These are phyloP conservation scores for Tylopilus rubrobrunneus DNA, from an alignment of 768 basidiomycete genomes.

Conservation along the genomic window DNA sequence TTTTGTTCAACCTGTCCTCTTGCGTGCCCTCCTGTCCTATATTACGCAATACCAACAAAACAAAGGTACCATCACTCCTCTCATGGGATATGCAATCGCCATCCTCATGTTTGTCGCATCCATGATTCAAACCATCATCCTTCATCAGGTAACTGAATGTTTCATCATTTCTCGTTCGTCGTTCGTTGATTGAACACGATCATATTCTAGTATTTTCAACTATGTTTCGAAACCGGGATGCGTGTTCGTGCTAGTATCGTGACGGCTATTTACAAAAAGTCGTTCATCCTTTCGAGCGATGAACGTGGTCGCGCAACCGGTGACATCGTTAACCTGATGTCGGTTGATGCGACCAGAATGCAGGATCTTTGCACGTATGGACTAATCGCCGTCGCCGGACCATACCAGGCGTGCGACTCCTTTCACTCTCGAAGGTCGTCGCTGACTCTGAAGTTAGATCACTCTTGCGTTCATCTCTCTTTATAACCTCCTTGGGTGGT, in stretches of 20 bases:
- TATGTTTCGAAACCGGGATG: too few species aligned
- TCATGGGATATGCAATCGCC: slow-evolving; percentile 30
- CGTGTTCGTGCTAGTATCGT: slow-evolving; percentile 58
- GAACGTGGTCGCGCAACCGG: too few species aligned
- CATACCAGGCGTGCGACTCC: slow-evolving; percentile 60
- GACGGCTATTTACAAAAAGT: slow-evolving; percentile 80
- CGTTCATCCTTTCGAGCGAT: slow-evolving; percentile 76
- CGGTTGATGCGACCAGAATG: slow-evolving; percentile 75
- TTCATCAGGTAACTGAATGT: slow-evolving; percentile 62
- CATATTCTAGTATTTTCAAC: too few species aligned
- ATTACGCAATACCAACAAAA: slow-evolving; percentile 72
- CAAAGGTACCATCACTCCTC: slow-evolving; percentile 36
- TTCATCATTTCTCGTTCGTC: too few species aligned
- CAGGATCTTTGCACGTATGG: slow-evolving; percentile 83
- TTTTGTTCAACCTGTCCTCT: slow-evolving; percentile 77
- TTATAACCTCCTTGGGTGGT: slow-evolving; percentile 88
- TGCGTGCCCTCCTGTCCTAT: slow-evolving; percentile 74
- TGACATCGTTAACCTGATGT: slow-evolving; percentile 62
- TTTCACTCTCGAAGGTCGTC: too few species aligned
- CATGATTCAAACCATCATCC: slow-evolving; percentile 27
- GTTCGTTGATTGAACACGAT: neutral
- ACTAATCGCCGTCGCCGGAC: slow-evolving; percentile 80
- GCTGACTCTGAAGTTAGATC: slow-evolving; percentile 45
- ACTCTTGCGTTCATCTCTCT: slow-evolving; percentile 85
- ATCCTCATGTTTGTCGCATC: slow-evolving; percentile 77